Evolutionary conservation across 176 grass and related monocot species (phyloP).

Genomic region (Cocos nucifera): DNA sequence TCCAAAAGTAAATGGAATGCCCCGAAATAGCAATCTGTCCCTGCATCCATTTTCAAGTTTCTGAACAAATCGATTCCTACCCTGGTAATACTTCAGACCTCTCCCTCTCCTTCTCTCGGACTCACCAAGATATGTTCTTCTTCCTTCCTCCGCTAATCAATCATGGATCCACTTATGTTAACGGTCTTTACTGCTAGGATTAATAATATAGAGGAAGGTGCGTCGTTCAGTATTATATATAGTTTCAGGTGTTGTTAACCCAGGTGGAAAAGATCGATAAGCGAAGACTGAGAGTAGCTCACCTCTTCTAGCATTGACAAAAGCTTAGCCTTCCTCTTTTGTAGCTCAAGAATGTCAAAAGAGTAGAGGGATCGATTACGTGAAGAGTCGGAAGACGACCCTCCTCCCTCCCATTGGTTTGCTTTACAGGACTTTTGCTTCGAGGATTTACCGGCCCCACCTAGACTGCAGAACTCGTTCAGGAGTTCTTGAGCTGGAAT

Average conservation of each 20-base stretch:
- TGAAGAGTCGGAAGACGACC: conserved; percentile 40
- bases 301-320: conserved; percentile 95
- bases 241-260: no score
- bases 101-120: neutral
- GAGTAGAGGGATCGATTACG: conserved; percentile 40
- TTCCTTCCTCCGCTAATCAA: neutral
- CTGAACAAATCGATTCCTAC: conserved; percentile 33
- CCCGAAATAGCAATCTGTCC: conserved; percentile 41
- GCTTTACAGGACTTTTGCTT: conserved; percentile 12
- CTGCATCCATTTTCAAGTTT: conserved; percentile 25
- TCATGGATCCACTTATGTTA: neutral
- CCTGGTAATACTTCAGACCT: neutral
- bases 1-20: conserved; percentile 70
- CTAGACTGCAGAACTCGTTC: conserved; percentile 74
- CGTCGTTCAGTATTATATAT: no score
- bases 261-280: no score
- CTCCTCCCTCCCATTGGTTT: conserved; percentile 27
- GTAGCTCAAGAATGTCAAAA: conserved; percentile 66
- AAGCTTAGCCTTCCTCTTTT: conserved; percentile 78
- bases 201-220: no score
- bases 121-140: neutral
- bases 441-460: conserved; percentile 21
- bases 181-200: neutral
- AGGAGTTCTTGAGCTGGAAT: conserved; percentile 57
- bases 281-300: conserved; percentile 2